Evolutionary conservation across 345 rosid species (phyloP).

Genomic region (Schrenkiella parvula): DNA sequence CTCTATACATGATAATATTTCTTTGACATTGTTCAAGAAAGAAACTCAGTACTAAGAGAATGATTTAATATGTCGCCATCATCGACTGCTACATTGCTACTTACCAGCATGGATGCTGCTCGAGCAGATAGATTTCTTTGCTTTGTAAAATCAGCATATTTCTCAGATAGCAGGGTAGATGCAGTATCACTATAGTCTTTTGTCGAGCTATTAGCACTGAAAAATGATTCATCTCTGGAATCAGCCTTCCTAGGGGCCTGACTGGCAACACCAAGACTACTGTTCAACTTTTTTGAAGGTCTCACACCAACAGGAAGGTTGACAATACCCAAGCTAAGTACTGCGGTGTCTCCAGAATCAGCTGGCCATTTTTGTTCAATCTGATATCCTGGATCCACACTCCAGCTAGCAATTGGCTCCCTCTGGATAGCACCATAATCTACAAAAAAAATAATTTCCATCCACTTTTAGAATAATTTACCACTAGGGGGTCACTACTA

Average conservation of each 20-base stretch:
- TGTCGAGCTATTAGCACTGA: slow-evolving; percentile 40
- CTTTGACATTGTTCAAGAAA: not conserved
- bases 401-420: slow-evolving; percentile 62
- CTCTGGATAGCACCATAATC: slow-evolving; percentile 60
- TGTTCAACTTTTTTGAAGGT: slow-evolving; percentile 46
- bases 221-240: slow-evolving; percentile 35
- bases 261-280: slow-evolving; percentile 25
- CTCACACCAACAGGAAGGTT: slow-evolving; percentile 87
- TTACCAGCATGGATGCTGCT: slow-evolving; percentile 98
- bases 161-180: slow-evolving; percentile 51
- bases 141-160: slow-evolving; percentile 52
- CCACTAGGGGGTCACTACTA: not conserved
- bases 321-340: slow-evolving; percentile 55
- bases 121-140: slow-evolving; percentile 79
- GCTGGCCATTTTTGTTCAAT: slow-evolving; percentile 60
- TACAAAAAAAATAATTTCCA: slow-evolving; percentile 25
- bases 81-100: slow-evolving; percentile 4
- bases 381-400: slow-evolving; percentile 61
- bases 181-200: slow-evolving; percentile 56
- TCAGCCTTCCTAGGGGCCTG: slow-evolving; percentile 40
- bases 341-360: slow-evolving; percentile 46
- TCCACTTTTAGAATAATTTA: not conserved
- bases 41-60: not conserved
- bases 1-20: not conserved
- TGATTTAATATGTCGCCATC: not conserved